Evolutionary conservation across 768 basidiomycete species (phyloP).

Genomic region (Calocera viscosa): DNA sequence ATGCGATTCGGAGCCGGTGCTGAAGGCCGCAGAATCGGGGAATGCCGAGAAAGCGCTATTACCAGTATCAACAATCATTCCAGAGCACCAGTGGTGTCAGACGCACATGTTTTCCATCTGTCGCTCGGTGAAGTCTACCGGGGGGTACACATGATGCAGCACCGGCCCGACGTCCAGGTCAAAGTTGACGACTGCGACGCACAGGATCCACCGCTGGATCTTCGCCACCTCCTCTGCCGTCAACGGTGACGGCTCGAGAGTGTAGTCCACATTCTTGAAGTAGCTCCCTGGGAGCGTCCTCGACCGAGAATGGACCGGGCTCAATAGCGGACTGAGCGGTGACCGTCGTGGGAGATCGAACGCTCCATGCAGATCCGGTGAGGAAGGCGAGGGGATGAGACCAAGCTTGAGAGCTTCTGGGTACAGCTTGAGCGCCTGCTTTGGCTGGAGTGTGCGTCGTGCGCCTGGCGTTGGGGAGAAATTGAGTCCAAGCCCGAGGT

Average conservation of each 20-base stretch:
- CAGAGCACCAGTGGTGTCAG: not conserved
- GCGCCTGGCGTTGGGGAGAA: not conserved
- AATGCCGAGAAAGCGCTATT: conserved; percentile 84
- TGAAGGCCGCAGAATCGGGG: conserved; percentile 76
- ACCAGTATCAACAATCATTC: conserved; percentile 11
- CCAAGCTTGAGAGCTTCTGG: conserved; percentile 6
- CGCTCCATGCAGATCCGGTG: not conserved
- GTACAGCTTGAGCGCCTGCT: not conserved
- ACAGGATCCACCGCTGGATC: conserved; percentile 54
- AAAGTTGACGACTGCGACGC: conserved; percentile 67
- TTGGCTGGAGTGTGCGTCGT: not conserved
- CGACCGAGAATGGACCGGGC: not conserved
- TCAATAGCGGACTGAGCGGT: conserved; percentile 1
- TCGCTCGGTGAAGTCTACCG: conserved; percentile 45
- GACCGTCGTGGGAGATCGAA: not conserved
- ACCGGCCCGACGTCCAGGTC: conserved; percentile 80
- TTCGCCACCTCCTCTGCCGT: conserved; percentile 36
- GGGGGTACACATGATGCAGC: conserved; percentile 56
- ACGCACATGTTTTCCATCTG: conserved; percentile 78
- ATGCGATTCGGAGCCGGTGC: conserved; percentile 71
- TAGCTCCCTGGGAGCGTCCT: not conserved
- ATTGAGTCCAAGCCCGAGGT: not conserved
- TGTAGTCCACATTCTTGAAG: conserved; percentile 1
- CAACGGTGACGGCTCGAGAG: conserved; percentile 24
- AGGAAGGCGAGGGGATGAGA: not conserved